A percentile compares a stretch with the other conserved stretches of the same genome.
Evolutionary conservation across 257 asterid species (phyloP).

Genomic region (Henckelia pumila): DNA sequence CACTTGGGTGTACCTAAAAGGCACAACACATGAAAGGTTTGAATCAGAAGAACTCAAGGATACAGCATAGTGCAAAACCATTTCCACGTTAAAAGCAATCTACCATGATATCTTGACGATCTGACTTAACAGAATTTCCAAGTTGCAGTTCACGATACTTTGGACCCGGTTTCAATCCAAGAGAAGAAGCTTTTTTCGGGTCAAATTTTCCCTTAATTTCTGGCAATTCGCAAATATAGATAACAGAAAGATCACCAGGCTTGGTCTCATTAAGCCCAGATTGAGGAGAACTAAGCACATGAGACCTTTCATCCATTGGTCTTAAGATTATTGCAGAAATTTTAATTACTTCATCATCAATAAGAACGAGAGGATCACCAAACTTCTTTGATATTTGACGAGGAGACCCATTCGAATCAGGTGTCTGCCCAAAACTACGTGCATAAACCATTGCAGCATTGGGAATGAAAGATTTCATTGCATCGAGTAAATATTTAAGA

Average conservation of each 20-base stretch:
- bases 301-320: slow-evolving; percentile 35
- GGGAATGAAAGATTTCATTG: slow-evolving; percentile 88
- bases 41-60: slow-evolving; percentile 16
- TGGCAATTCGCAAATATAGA: slow-evolving; percentile 82
- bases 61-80: slow-evolving; percentile 7
- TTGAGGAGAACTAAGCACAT: slow-evolving; percentile 26
- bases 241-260: slow-evolving; percentile 79
- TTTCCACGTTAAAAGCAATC: slow-evolving; percentile 10
- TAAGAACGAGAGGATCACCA: slow-evolving; percentile 56
- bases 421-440: slow-evolving; percentile 67
- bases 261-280: slow-evolving; percentile 30
- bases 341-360: slow-evolving; percentile 86
- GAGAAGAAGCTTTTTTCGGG: slow-evolving; percentile 68
- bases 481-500: slow-evolving; percentile 75
- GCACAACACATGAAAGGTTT: slow-evolving; percentile 17
- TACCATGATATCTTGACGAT: slow-evolving; percentile 70
- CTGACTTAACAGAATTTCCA: slow-evolving; percentile 82
- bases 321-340: slow-evolving; percentile 75
- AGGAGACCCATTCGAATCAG: slow-evolving; percentile 40
- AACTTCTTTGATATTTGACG: slow-evolving; percentile 28
- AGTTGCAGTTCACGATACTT: slow-evolving; percentile 81
- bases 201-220: slow-evolving; percentile 92
- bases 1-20: slow-evolving; percentile 79
- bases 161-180: slow-evolving; percentile 86
- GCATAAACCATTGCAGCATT: slow-evolving; percentile 90